Evolutionary conservation across 352 stramenopile genomes (phyloP).

Genomic region (Discostella stelligera): DNA sequence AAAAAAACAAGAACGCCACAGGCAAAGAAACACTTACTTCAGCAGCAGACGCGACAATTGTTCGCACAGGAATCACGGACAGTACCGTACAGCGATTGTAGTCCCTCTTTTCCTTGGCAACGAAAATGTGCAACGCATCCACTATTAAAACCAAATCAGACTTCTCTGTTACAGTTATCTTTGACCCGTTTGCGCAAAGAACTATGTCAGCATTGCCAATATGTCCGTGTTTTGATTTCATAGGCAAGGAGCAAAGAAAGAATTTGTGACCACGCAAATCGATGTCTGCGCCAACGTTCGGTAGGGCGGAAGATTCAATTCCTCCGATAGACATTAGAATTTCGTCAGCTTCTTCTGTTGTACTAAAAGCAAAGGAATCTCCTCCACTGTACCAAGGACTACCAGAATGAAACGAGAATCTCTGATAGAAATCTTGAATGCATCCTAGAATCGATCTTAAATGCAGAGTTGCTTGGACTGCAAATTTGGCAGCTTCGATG

Average conservation of each 20-base stretch:
- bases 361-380: slow-evolving; percentile 37
- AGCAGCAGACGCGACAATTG: slow-evolving; percentile 40
- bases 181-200: slow-evolving; percentile 11
- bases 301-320: slow-evolving; percentile 37
- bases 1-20: neutral
- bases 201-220: slow-evolving; percentile 5
- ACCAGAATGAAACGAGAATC: slow-evolving; percentile 20
- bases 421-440: slow-evolving; percentile 30
- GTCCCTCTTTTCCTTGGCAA: slow-evolving; percentile 32
- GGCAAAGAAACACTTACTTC: slow-evolving; percentile 17
- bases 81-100: slow-evolving; percentile 40
- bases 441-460: slow-evolving; percentile 43
- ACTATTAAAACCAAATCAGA: slow-evolving; percentile 39
- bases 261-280: slow-evolving; percentile 64
- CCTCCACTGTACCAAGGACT: slow-evolving; percentile 25
- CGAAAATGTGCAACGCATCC: slow-evolving; percentile 40
- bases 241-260: slow-evolving; percentile 38
- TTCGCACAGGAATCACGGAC: slow-evolving; percentile 21
- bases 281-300: slow-evolving; percentile 55
- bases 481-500: slow-evolving; percentile 55
- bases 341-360: slow-evolving; percentile 59
- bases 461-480: slow-evolving; percentile 56
- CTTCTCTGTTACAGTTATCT: slow-evolving; percentile 21
- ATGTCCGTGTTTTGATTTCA: slow-evolving; percentile 9
- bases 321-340: slow-evolving; percentile 55